A percentile compares a stretch with the other conserved stretches of the same genome.
These are phyloP conservation scores for Leucoagaricus sp. DNA, from an alignment of 1,284 basidiomycete genomes.

Conservation along the genomic window DNA sequence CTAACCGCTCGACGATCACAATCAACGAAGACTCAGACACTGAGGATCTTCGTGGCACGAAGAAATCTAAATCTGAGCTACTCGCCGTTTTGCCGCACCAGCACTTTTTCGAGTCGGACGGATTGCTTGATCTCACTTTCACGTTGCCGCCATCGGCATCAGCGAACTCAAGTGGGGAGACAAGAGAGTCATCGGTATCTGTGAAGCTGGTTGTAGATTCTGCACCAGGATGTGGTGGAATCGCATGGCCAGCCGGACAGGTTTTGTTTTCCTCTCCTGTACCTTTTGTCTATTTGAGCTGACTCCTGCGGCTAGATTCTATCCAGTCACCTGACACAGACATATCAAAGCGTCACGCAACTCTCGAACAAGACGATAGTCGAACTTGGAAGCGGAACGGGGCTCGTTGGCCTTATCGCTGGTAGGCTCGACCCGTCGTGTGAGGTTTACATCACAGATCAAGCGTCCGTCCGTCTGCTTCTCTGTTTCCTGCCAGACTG, in stretches of 20 bases:
- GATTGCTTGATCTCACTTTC: conserved; percentile 51
- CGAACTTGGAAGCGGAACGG: conserved; percentile 90
- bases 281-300: conserved; percentile 11
- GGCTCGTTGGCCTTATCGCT: conserved; percentile 85
- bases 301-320: conserved; percentile 56
- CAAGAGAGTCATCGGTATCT: not conserved
- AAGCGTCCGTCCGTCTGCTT: conserved; percentile 64
- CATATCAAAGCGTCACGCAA: conserved; percentile 40
- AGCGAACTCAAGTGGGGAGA: not conserved
- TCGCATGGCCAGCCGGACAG: conserved; percentile 92
- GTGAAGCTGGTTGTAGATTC: conserved; percentile 65
- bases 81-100: conserved; percentile 56
- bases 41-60: conserved; percentile 13
- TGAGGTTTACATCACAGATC: conserved; percentile 84
- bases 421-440: conserved; percentile 58
- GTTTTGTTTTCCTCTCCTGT: conserved; percentile 40
- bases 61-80: conserved; percentile 28
- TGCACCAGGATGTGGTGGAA: conserved; percentile 86
- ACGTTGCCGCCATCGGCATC: conserved; percentile 20
- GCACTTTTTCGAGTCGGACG: conserved; percentile 50
- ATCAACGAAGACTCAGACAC: not conserved
- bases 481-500: conserved; percentile 13
- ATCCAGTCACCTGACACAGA: conserved; percentile 67
- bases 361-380: conserved; percentile 56
- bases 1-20: not conserved